Evolutionary conservation across 306 rosid species (phyloP).

Genomic region (Dryas alaskensis): DNA sequence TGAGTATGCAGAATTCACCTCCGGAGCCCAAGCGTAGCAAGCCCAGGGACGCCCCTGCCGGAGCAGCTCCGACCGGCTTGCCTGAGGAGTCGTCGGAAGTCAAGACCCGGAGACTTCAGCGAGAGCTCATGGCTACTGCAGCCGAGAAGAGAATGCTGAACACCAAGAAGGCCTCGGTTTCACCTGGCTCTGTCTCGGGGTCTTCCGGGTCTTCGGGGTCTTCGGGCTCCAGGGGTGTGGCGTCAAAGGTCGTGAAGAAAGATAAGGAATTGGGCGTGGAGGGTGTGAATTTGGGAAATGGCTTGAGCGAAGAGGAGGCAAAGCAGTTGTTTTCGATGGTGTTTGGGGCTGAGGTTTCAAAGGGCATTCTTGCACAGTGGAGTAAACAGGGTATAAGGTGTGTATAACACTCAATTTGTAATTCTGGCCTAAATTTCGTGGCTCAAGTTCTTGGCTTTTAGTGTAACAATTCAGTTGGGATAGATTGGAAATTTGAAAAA

Average conservation of each 20-base stretch:
- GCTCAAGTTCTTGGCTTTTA: not conserved
- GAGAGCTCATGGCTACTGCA: slow-evolving; percentile 94
- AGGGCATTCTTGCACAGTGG: slow-evolving; percentile 87
- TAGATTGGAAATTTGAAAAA: not conserved
- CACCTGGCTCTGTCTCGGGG: slow-evolving; percentile 13
- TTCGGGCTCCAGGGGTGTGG: slow-evolving; percentile 15
- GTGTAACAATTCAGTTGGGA: not conserved
- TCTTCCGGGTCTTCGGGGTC: slow-evolving; percentile 8
- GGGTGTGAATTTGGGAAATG: slow-evolving; percentile 51
- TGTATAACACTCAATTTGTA: not conserved
- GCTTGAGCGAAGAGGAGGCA: slow-evolving; percentile 58
- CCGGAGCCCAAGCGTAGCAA: slow-evolving; percentile 94
- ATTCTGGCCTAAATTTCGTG: not conserved
- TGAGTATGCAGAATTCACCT: slow-evolving; percentile 81
- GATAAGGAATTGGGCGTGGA: slow-evolving; percentile 36
- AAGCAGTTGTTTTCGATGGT: slow-evolving; percentile 71
- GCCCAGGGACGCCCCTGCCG: slow-evolving; percentile 57
- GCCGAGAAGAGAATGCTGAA: slow-evolving; percentile 81
- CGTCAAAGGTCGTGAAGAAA: slow-evolving; percentile 33
- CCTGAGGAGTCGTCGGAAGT: slow-evolving; percentile 62
- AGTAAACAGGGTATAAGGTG: slow-evolving; percentile 97
- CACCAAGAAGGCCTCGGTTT: slow-evolving; percentile 19
- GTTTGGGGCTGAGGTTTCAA: slow-evolving; percentile 76
- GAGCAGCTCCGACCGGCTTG: slow-evolving; percentile 36
- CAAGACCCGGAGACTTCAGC: slow-evolving; percentile 59